Conservation (phyloP, 345 rosid species). For the Garcia nutans region DNA sequence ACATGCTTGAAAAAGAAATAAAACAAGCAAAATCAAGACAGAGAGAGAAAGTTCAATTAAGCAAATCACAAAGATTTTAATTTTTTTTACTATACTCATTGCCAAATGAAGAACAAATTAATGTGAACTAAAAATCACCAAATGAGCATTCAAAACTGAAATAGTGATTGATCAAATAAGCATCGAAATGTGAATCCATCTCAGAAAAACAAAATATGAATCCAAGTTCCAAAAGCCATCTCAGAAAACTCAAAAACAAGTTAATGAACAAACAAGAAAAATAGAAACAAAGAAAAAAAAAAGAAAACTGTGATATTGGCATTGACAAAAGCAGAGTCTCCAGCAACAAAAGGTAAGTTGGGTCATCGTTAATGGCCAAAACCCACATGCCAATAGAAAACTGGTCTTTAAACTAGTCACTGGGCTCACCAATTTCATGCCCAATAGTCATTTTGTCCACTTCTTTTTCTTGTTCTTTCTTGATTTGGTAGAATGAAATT, state of each 20-base stretch:
- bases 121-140: neutral
- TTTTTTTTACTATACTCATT: slow-evolving; percentile 5
- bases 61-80: slow-evolving; percentile 7
- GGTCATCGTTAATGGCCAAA: slow-evolving; percentile 80
- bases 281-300: too few species aligned
- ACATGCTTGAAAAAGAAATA: neutral
- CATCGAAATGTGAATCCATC: neutral
- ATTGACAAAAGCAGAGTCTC: slow-evolving; percentile 58
- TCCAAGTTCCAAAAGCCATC: slow-evolving; percentile 18
- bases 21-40: neutral
- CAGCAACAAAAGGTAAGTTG: slow-evolving; percentile 58
- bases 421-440: slow-evolving; percentile 33
- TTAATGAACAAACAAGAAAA: slow-evolving; percentile 1
- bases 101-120: neutral
- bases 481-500: neutral
- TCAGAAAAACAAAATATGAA: slow-evolving; percentile 6
- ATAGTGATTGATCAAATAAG: neutral
- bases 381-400: slow-evolving; percentile 77
- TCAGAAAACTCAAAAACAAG: slow-evolving; percentile 5
- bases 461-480: too few species aligned
- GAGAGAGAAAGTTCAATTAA: neutral
- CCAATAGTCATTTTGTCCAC: slow-evolving; percentile 46
- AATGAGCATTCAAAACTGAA: neutral
- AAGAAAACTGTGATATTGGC: slow-evolving; percentile 64
- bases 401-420: slow-evolving; percentile 31